Evolutionary conservation across 257 asterid genomes (phyloP), one percentile per base, ranked within the genome.

Genomic region (Salvia splendens): DNA sequence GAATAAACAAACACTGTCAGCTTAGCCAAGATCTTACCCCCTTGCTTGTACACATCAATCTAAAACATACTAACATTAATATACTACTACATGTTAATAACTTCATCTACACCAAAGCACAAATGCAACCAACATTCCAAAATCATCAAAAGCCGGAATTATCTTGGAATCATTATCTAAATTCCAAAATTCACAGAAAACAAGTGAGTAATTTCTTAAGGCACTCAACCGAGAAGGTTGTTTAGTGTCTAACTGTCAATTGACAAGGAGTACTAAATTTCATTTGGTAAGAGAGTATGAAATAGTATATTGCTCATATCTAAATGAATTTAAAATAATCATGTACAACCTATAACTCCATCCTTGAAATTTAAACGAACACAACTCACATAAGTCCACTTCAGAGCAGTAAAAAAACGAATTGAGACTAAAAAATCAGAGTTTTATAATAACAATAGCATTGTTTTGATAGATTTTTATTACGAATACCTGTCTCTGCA

Each of bases 21-120:
- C 16, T 30, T 41, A 3, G 15, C 30, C 10, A n/a, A 35, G 53
- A 49, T 15, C 24, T 57, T 84, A 90, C 99, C 91, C 84, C 75
- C 99, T 85, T 52, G 95, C 95, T 48, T 73, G 51, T 4, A 88
- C 95, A 85, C 96, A 64, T 88, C 90, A 50, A 93, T 88, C 99
- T 93, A 73, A n/a, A 66, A 54, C 17, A 48, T 8, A n/a, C n/a
- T n/a, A 63, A 61, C n/a, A 64, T 30, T 4, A 49, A 1, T n/a
- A 61, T 32, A 10, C 5, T 17, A 17, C 20, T 17, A 58, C 50
- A 9, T 46, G 17, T 45, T 17, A 54, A 52, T 49, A 53, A 52
- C 52, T 70, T 6, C 48, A 55, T 28, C 1, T 52, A 46, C 42
- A 28, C 12, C 16, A 16, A 52, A n/a, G 15, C 35, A 47, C 15